A percentile compares a stretch with the other conserved stretches of the same genome.
phyloP scores from a whole-genome alignment of 164 flowering plant genomes.

The Tetrastigma voinierianum region DNA sequence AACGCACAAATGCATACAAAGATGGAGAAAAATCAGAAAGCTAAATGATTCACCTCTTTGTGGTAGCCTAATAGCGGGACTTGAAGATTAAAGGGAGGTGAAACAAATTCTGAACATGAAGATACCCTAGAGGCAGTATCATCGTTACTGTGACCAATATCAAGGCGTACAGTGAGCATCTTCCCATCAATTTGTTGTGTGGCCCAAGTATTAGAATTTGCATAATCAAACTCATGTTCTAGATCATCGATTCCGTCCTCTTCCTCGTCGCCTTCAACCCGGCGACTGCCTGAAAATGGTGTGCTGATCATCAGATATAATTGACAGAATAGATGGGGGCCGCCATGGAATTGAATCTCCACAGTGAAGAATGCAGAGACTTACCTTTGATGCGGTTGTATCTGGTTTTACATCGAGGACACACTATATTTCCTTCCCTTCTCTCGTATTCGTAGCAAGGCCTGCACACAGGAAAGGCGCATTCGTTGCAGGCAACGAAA shows the following conservation, averaged over 20 bases:
- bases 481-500: conserved; percentile 59
- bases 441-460: conserved; percentile 66
- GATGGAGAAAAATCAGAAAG: background rate
- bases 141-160: conserved; percentile 3
- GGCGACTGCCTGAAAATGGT: conserved; percentile 35
- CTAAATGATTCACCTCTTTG: conserved; percentile 16
- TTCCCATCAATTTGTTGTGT: conserved; percentile 2
- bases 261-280: conserved; percentile 47
- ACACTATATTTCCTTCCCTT: conserved; percentile 53
- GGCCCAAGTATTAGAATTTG: background rate
- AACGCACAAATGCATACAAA: background rate
- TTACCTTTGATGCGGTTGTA: conserved; percentile 58
- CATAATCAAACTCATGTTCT: conserved; percentile 39
- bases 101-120: conserved; percentile 4
- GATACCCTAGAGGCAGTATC: conserved; percentile 9
- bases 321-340: too few relatives aligned
- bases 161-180: background rate
- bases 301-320: background rate
- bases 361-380: background rate
- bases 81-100: conserved; percentile 6
- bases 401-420: conserved; percentile 66
- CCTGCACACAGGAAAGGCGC: conserved; percentile 63
- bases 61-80: conserved; percentile 12
- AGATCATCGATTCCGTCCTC: conserved; percentile 44
- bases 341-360: background rate